phyloP scores from a whole-genome alignment of 1,139 yeast genomes.

The Geotrichum histeridarum region DNA sequence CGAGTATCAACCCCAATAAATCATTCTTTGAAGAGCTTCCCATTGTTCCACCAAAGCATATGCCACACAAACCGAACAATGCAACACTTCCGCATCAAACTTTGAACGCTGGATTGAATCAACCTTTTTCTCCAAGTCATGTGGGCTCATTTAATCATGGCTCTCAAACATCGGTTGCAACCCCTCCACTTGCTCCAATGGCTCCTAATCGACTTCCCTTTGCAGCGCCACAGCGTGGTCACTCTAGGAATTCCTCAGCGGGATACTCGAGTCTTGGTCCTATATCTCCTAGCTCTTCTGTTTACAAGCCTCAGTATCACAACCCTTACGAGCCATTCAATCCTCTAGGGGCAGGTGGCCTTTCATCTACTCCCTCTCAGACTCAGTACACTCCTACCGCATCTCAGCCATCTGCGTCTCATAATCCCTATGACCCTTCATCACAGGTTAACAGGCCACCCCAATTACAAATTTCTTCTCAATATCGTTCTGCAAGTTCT shows the following conservation, averaged over 20 bases:
- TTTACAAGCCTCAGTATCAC: constrained; percentile 12
- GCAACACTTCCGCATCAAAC: constrained; percentile 16
- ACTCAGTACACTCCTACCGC: neutral
- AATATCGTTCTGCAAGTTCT: neutral
- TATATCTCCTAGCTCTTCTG: constrained; percentile 1
- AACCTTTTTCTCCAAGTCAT: neutral
- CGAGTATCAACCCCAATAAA: constrained; percentile 28
- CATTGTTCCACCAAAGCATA: constrained; percentile 26
- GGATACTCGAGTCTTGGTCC: constrained; percentile 2
- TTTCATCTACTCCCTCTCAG: neutral
- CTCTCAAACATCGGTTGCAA: neutral
- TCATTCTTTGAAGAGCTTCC: constrained; percentile 56
- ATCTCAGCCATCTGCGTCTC: constrained; percentile 7
- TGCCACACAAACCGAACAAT: constrained; percentile 22
- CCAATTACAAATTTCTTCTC: neutral
- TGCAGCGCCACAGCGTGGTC: constrained; percentile 19
- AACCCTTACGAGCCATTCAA: constrained; percentile 14
- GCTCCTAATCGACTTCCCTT: constrained; percentile 23
- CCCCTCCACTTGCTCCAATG: neutral
- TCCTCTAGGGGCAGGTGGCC: neutral
- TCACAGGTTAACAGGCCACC: neutral
- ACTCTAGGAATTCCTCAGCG: constrained; percentile 7
- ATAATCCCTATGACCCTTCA: neutral
- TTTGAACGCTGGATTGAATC: constrained; percentile 11
- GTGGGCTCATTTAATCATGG: neutral